Conservation (phyloP, 192 early-diverging fungal genomes). For the Funneliformis geosporum region DNA sequence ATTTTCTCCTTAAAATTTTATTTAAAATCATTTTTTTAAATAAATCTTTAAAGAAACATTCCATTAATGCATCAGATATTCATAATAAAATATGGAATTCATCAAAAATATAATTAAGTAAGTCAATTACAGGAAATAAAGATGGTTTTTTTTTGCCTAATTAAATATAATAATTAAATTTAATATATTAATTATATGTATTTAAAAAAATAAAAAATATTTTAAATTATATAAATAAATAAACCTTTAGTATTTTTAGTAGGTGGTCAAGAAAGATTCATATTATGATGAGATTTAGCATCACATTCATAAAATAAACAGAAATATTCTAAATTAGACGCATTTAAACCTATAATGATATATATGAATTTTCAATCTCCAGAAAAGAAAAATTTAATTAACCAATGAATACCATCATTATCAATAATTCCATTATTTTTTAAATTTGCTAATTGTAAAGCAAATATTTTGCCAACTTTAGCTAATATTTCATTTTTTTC, state of each 20-base stretch:
- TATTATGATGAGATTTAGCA: not conserved
- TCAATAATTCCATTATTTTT: no score
- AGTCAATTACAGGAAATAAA: not conserved
- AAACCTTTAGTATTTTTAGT: not conserved
- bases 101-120: not conserved
- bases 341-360: conserved; percentile 9
- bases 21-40: conserved; percentile 6
- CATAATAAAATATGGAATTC: not conserved
- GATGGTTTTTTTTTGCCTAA: not conserved
- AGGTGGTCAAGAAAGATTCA: not conserved
- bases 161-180: not conserved
- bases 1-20: not conserved
- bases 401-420: no score
- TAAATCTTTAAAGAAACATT: conserved; percentile 1
- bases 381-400: not conserved
- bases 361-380: conserved; percentile 3
- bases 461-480: no score
- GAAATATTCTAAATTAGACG: not conserved
- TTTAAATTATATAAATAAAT: not conserved
- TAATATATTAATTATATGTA: not conserved
- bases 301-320: not conserved
- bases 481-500: not conserved
- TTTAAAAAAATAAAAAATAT: no score
- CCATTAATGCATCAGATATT: not conserved
- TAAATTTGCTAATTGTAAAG: no score